A percentile compares a stretch with the other conserved stretches of the same genome.
These are phyloP conservation scores for Chrysosphaeria jannelii DNA, from an alignment of 2,329 filamentous ascomycete genomes.

Conservation along the genomic window DNA sequence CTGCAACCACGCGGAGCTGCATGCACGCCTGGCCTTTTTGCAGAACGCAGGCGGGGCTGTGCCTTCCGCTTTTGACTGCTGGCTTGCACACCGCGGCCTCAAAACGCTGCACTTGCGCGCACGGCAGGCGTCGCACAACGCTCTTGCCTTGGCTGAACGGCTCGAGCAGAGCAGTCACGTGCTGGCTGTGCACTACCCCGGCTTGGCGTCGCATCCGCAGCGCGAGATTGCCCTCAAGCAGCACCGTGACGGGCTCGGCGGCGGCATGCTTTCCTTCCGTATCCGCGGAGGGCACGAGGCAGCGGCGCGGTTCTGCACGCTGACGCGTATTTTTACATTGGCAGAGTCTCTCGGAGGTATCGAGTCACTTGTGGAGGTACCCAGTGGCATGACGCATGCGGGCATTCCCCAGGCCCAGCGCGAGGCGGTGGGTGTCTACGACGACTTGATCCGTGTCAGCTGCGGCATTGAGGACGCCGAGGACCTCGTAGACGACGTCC, in stretches of 20 bases:
- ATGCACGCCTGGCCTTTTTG: slow-evolving; percentile 54
- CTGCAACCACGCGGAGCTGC: slow-evolving; percentile 63
- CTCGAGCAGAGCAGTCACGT: slow-evolving; percentile 58
- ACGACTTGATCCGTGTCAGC: slow-evolving; percentile 78
- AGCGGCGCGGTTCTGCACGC: slow-evolving; percentile 75
- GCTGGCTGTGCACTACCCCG: slow-evolving; percentile 70
- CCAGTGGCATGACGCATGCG: slow-evolving; percentile 87
- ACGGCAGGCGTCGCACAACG: slow-evolving; percentile 58
- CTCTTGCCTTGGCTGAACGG: slow-evolving; percentile 41
- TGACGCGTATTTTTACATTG: slow-evolving; percentile 69
- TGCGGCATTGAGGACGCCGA: slow-evolving; percentile 79
- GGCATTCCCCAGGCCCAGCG: slow-evolving; percentile 76
- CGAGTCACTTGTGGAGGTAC: slow-evolving; percentile 74
- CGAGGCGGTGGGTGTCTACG: slow-evolving; percentile 78
- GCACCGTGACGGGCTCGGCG: slow-evolving; percentile 80
- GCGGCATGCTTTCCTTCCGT: slow-evolving; percentile 93
- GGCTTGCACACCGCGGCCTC: slow-evolving; percentile 86
- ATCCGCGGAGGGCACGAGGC: slow-evolving; percentile 63
- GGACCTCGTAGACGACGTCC: slow-evolving; percentile 55
- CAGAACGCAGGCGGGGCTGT: slow-evolving; percentile 95
- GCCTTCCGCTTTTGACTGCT: slow-evolving; percentile 83
- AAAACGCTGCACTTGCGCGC: slow-evolving; percentile 91
- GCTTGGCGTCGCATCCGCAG: slow-evolving; percentile 64
- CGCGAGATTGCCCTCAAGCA: slow-evolving; percentile 63
- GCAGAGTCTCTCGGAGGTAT: slow-evolving; percentile 75